Evolutionary conservation across 768 basidiomycete genomes (phyloP).

Genomic region (Phlebiopsis gigantea): DNA sequence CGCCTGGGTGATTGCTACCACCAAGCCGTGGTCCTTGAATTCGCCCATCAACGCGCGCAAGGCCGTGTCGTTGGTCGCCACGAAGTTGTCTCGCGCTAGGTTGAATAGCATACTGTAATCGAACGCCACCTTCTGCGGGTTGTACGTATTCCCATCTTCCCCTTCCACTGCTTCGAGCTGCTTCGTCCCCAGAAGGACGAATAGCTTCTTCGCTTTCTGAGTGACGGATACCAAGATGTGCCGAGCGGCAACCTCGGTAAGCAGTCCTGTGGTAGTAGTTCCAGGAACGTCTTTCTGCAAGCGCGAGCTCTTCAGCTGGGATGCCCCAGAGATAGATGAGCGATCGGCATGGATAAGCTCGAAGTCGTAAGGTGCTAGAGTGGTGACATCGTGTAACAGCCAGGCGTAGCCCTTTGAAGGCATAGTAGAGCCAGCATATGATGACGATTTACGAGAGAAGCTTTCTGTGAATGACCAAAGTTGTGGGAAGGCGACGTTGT

Average conservation of each 20-base stretch:
- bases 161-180: conserved; percentile 60
- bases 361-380: conserved; percentile 73
- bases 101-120: conserved; percentile 67
- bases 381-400: conserved; percentile 90
- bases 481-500: conserved; percentile 79
- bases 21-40: conserved; percentile 85
- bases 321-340: conserved; percentile 52
- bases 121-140: conserved; percentile 36
- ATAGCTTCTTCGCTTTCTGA: conserved; percentile 79
- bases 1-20: conserved; percentile 48
- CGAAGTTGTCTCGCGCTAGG: conserved; percentile 73
- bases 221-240: conserved; percentile 88
- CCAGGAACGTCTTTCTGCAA: conserved; percentile 27
- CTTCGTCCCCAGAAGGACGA: conserved; percentile 59
- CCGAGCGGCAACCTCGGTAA: conserved; percentile 73
- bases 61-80: conserved; percentile 85
- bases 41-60: conserved; percentile 80
- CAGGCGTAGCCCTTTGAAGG: conserved; percentile 51
- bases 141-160: conserved; percentile 18
- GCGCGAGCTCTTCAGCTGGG: conserved; percentile 24
- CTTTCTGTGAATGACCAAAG: conserved; percentile 76
- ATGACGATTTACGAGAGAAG: conserved; percentile 29
- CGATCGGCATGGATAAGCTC: conserved; percentile 68
- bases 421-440: conserved; percentile 5
- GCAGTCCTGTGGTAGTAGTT: conserved; percentile 30